Evolutionary conservation across 495 filamentous ascomycete species (phyloP).

Genomic region (Trichoderma reesei): DNA sequence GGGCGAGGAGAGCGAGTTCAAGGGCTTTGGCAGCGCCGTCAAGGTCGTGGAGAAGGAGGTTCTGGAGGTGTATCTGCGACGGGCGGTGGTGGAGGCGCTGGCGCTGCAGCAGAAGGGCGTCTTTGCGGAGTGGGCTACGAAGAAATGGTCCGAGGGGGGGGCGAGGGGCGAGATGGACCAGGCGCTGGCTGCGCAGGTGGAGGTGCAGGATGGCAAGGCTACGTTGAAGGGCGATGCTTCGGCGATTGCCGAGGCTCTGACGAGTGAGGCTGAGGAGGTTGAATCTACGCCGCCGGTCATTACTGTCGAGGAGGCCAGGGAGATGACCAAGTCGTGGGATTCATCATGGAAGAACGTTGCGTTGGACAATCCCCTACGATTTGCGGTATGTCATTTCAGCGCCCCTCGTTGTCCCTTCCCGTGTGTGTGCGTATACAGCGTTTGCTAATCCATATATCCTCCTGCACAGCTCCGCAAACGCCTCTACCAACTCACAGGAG

Average conservation of each 20-base stretch:
- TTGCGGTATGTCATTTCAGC: conserved; percentile 50
- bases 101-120: conserved; percentile 34
- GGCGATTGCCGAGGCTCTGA: conserved; percentile 14
- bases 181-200: not conserved
- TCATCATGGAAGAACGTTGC: conserved; percentile 43
- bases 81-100: conserved; percentile 52
- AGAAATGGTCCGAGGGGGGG: conserved; percentile 10
- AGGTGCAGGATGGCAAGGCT: conserved; percentile 7
- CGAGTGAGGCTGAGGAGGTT: conserved; percentile 1
- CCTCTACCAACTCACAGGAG: conserved; percentile 65
- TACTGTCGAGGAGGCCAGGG: conserved; percentile 20
- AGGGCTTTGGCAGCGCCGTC: conserved; percentile 29
- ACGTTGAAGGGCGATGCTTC: not conserved
- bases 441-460: not conserved
- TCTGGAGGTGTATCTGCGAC: conserved; percentile 40
- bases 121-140: conserved; percentile 2
- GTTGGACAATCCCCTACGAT: conserved; percentile 54
- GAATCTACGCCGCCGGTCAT: conserved; percentile 8
- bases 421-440: not conserved
- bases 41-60: conserved; percentile 29
- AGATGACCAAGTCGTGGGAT: conserved; percentile 29
- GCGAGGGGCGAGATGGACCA: not conserved
- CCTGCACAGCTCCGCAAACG: conserved; percentile 59
- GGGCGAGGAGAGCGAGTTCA: conserved; percentile 24
- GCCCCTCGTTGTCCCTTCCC: not conserved